Conservation (phyloP, 441 rosid species). For the Aquilaria agallochum region DNA sequence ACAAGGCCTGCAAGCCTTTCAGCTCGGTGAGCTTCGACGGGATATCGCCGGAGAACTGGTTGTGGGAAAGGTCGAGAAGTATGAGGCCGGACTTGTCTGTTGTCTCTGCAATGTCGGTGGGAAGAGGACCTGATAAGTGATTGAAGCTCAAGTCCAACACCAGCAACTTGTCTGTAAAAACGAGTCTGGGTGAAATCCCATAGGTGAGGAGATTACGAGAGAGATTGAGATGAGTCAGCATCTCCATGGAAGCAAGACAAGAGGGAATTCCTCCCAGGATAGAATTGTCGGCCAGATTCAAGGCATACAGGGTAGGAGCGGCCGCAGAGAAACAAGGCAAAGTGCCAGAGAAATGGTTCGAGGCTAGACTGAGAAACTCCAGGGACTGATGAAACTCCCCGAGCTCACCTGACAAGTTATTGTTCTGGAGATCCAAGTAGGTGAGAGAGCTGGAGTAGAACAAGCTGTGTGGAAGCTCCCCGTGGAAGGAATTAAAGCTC, state of each 20-base stretch:
- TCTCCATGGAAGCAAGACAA: conserved; percentile 59
- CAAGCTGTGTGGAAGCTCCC: conserved; percentile 60
- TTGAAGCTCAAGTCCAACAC: conserved; percentile 84
- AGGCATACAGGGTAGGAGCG: conserved; percentile 41
- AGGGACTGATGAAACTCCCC: conserved; percentile 61
- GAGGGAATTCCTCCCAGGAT: conserved; percentile 86
- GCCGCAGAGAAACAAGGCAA: conserved; percentile 75
- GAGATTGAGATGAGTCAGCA: conserved; percentile 55
- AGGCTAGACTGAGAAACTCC: conserved; percentile 60
- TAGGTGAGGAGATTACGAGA: conserved; percentile 56
- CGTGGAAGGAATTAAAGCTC: conserved; percentile 61
- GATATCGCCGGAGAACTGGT: conserved; percentile 66
- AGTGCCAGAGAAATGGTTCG: conserved; percentile 74
- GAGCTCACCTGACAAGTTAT: conserved; percentile 47
- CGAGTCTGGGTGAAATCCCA: conserved; percentile 69
- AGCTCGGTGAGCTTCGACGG: conserved; percentile 73
- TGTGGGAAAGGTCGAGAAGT: conserved; percentile 80
- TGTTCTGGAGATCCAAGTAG: conserved; percentile 60
- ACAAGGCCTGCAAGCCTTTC: conserved; percentile 74
- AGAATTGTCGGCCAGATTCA: conserved; percentile 65
- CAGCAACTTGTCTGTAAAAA: conserved; percentile 66
- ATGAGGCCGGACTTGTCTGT: conserved; percentile 74
- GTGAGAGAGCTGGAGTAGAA: conserved; percentile 46
- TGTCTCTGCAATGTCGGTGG: conserved; percentile 49
- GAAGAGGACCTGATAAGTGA: conserved; percentile 71